phyloP scores from a whole-genome alignment of 805 yeast genomes.

The Wickerhamiella kurtzmanii region DNA sequence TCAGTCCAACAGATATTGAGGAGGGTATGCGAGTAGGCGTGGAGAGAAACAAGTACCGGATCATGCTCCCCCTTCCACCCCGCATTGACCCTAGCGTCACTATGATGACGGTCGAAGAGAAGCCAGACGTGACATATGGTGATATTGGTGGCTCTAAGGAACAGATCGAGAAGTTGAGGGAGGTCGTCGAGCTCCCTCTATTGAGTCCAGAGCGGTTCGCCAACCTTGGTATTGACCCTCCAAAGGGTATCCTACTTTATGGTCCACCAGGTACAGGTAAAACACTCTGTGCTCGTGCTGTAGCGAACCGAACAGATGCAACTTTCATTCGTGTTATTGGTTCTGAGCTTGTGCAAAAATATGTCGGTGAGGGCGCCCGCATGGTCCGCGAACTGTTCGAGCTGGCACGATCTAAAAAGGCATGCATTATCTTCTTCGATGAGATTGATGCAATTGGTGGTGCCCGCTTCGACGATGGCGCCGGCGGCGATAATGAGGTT shows the following conservation, averaged over 20 bases:
- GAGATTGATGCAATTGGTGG: conserved; percentile 99
- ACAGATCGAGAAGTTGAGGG: conserved; percentile 91
- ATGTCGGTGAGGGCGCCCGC: conserved; percentile 99
- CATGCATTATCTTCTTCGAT: conserved; percentile 95
- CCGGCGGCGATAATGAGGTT: conserved; percentile 98
- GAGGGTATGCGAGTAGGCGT: conserved; percentile 99
- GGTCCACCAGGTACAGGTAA: conserved; percentile 99
- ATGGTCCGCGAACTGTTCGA: conserved; percentile 98
- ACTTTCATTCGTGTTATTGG: conserved; percentile 97
- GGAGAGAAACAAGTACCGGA: conserved; percentile 91
- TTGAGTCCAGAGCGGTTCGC: conserved; percentile 95
- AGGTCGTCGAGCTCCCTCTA: conserved; percentile 88
- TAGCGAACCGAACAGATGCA: conserved; percentile 98
- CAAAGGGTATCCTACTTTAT: conserved; percentile 89
- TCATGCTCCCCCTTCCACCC: conserved; percentile 95
- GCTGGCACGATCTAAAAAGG: conserved; percentile 97
- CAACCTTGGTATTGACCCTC: conserved; percentile 95
- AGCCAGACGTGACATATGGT: conserved; percentile 96
- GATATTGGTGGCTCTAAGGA: conserved; percentile 99
- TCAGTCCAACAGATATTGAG: conserved; percentile 96
- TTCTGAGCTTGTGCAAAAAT: conserved; percentile 93
- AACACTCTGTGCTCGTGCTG: conserved; percentile 96
- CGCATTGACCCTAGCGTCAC: conserved; percentile 95
- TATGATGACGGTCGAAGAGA: conserved; percentile 99
- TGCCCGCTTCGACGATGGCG: conserved; percentile 99